Evolutionary conservation across 108 stramenopile species (phyloP), one percentile per base, ranked within the genome.

Genomic region (Cylindrotheca closterium): DNA sequence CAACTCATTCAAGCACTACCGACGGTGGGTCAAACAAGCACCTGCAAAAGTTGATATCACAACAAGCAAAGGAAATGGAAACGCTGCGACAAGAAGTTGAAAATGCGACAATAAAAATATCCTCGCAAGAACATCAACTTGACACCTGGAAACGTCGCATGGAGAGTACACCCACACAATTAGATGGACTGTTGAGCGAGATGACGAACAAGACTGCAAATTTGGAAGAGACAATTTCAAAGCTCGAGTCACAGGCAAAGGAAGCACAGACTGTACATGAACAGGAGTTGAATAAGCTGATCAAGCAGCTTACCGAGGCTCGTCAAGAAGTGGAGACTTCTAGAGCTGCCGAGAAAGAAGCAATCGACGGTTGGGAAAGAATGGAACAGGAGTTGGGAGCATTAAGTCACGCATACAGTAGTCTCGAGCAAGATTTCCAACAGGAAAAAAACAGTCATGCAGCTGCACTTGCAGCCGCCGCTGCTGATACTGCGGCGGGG

Each of bases 41-140:
- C 2, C 51, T 92, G 58, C 73, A 70, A 32, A 74, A 65, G 25
- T 58, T 92, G 65, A 63, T 92, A 19, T 54, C 68, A 1, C 86
- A 79, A 46, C 91, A 92, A 82, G 47, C 82, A 1, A 56, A 57
- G 29, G 87, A 92, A 65, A 68, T 85, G 30, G 87, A 92, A 49
- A 77, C 83, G 46, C 68, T 92, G 34, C 79, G 77, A 62, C 8
- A 37, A 4, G 60, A 69, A 55, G 46, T 89, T 8, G 70, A 81
- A 27, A 58, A 70, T 22, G 67, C 82, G 10, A 26, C 68, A 31
- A 32, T 54, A 12, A 79, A 72, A 37, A 55, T 82, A 17, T 26
- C 21, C 1, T 58, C 59, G 10, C 61, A 61, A 66, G 70, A 73
- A 17, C 59, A 61, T 17, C 79, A 86, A 68, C 51, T 87, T 26